Evolutionary conservation across 164 flowering plant species (phyloP), one percentile per base, ranked within the genome.

Genomic region (Taxillus chinensis): DNA sequence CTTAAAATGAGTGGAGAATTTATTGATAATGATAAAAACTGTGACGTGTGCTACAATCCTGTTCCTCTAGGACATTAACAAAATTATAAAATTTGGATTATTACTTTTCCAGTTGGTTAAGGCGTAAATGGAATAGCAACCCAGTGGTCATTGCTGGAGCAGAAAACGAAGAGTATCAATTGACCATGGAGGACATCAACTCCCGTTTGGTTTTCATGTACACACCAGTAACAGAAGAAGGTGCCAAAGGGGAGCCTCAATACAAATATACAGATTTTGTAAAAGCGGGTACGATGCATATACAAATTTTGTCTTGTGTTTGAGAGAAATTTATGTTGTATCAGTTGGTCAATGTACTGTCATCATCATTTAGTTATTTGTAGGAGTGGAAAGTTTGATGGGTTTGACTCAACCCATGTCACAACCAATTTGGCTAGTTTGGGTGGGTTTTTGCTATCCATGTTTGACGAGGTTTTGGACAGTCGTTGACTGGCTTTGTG

Each of bases 141-240:
- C 97, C 99, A 11, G 87, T 86, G 55, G 96, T 86, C 15, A 89
- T 95, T 67, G 77, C 69, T 71, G 97, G 96, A 55, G 96, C 97
- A 57, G 97, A 91, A 75, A 90, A 89, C 54, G 93, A 87, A 68
- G 96, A 95, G 70, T 91, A 91, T 71, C 68, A 16, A 59, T 74
- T 95, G 74, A 81, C 89, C 0, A 57, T 86, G 45, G 92, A 95
- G 73, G 99, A 95, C 52, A 71, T 95, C 71, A 92, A 76, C 80
- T 89, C 96, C 42, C 87, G 97, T 79, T 80, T 93, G 81, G 96
- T 93, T 63, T 93, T 78, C 69, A 93, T 93, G 96, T 90, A 90
- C 70, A 90, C 97, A 43, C 99, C 99, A 14, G 95, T 93, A 27
- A 91, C 97, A 57, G 86, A 86, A 70, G 97, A 90, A 79, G 96